A percentile compares a stretch with the other conserved stretches of the same genome.
Evolutionary conservation across 2,329 filamentous ascomycete genomes (phyloP).

Genomic region (Grosmannia penicillata): DNA sequence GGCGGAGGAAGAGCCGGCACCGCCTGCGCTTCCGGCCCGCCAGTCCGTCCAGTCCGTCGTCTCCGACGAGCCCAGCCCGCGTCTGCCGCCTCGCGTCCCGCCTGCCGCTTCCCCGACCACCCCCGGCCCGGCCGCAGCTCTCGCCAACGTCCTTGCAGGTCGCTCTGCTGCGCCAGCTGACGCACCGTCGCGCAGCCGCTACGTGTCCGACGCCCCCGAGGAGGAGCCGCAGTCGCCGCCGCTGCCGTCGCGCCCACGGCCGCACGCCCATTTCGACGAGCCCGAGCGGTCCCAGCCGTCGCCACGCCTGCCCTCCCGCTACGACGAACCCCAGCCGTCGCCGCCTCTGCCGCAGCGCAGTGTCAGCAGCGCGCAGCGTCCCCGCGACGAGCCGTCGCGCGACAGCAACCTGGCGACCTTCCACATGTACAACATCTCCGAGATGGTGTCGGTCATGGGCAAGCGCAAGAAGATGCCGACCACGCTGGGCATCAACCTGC

Average conservation of each 20-base stretch:
- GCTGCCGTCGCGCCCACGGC: slow-evolving; percentile 47
- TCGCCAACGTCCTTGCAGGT: slow-evolving; percentile 41
- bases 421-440: slow-evolving; percentile 91
- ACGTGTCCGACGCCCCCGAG: slow-evolving; percentile 54
- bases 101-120: slow-evolving; percentile 18
- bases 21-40: slow-evolving; percentile 29
- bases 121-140: slow-evolving; percentile 18
- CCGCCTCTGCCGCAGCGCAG: slow-evolving; percentile 12
- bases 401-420: slow-evolving; percentile 28
- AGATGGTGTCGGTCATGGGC: slow-evolving; percentile 93
- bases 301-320: background rate
- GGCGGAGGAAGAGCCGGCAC: slow-evolving; percentile 21
- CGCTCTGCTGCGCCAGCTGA: slow-evolving; percentile 27
- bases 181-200: slow-evolving; percentile 34
- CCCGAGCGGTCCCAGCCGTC: slow-evolving; percentile 13
- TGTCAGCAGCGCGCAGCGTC: too few species aligned
- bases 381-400: too few species aligned
- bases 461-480: slow-evolving; percentile 98
- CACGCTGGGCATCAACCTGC: slow-evolving; percentile 85
- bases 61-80: slow-evolving; percentile 22
- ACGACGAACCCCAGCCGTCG: slow-evolving; percentile 5
- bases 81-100: slow-evolving; percentile 21
- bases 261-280: slow-evolving; percentile 28
- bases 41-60: slow-evolving; percentile 14
- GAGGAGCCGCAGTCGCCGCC: slow-evolving; percentile 44